A percentile compares a stretch with the other conserved stretches of the same genome.
phyloP scores from a whole-genome alignment of 2,329 filamentous ascomycete species.

The Colletotrichum echinochloae region DNA sequence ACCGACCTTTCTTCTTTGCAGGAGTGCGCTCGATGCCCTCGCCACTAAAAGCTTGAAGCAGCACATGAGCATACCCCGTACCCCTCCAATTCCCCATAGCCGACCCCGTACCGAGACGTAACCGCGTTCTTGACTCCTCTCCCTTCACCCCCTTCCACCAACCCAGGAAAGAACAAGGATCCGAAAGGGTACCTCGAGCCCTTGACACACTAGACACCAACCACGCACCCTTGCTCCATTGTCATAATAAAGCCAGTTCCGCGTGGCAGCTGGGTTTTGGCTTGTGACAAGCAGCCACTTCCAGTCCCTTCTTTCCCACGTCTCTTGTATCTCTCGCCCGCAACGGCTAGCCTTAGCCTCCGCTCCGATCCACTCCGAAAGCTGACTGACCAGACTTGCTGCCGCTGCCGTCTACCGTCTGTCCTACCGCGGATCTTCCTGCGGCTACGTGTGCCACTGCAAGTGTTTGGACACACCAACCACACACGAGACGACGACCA shows the following conservation, averaged over 20 bases:
- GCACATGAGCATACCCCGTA: too few relatives aligned
- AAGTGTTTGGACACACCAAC: constrained; percentile 31
- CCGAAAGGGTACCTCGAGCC: background rate
- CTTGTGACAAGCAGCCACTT: constrained; percentile 39
- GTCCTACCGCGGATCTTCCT: constrained; percentile 33
- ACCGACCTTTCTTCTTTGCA: background rate
- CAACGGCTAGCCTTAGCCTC: constrained; percentile 27
- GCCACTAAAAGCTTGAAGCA: background rate
- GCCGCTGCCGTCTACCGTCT: constrained; percentile 5
- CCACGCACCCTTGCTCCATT: constrained; percentile 24
- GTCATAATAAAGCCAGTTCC: constrained; percentile 26
- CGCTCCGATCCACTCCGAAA: constrained; percentile 35
- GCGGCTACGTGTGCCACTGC: constrained; percentile 38
- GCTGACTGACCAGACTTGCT: constrained; percentile 18
- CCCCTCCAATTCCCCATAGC: constrained; percentile 14
- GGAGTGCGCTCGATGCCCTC: background rate
- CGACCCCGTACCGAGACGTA: constrained; percentile 11
- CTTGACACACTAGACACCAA: constrained; percentile 2
- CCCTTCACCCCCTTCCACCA: background rate
- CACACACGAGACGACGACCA: constrained; percentile 8
- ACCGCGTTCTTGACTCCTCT: constrained; percentile 3
- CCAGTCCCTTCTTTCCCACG: background rate
- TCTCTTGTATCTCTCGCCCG: background rate
- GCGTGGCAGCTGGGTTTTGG: constrained; percentile 35
- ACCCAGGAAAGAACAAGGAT: background rate